Evolutionary conservation across 1,284 basidiomycete species (phyloP).

Genomic region (Malassezia japonica): DNA sequence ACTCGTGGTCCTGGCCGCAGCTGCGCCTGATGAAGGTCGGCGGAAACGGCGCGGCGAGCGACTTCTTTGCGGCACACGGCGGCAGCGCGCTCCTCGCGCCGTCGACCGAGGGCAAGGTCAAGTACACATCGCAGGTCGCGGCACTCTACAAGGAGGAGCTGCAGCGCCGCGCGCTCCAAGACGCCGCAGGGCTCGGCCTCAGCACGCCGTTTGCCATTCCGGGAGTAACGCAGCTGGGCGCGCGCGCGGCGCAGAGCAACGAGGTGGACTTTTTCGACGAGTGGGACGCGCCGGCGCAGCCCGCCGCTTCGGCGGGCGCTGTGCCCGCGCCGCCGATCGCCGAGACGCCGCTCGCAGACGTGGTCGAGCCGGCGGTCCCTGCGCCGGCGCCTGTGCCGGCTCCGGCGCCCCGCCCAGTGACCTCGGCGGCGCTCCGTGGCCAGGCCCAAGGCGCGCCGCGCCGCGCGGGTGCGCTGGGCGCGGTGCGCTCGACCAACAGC

Average conservation of each 20-base stretch:
- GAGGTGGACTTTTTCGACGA: slow-evolving; percentile 85
- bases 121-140: slow-evolving; percentile 75
- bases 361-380: too few relatives aligned
- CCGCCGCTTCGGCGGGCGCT: slow-evolving; percentile 41
- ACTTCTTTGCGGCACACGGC: slow-evolving; percentile 83
- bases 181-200: slow-evolving; percentile 51
- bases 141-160: slow-evolving; percentile 88
- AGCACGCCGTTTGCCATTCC: slow-evolving; percentile 38
- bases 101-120: slow-evolving; percentile 67
- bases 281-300: slow-evolving; percentile 68
- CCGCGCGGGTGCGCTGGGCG: slow-evolving; percentile 15
- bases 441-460: slow-evolving; percentile 15
- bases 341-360: slow-evolving; percentile 18
- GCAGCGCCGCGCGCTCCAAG: slow-evolving; percentile 68
- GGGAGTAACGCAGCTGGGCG: slow-evolving; percentile 43
- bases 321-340: slow-evolving; percentile 24
- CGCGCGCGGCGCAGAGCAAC: slow-evolving; percentile 53
- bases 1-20: slow-evolving; percentile 84
- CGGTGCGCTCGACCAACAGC: slow-evolving; percentile 21
- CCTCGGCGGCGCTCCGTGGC: slow-evolving; percentile 30
- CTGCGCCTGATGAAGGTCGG: slow-evolving; percentile 93
- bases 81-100: slow-evolving; percentile 63
- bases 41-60: slow-evolving; percentile 77
- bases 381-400: slow-evolving; percentile 21
- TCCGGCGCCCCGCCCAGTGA: slow-evolving; percentile 30